Evolutionary conservation across 352 stramenopile species (phyloP).

Genomic region (Phytophthora brassicae): DNA sequence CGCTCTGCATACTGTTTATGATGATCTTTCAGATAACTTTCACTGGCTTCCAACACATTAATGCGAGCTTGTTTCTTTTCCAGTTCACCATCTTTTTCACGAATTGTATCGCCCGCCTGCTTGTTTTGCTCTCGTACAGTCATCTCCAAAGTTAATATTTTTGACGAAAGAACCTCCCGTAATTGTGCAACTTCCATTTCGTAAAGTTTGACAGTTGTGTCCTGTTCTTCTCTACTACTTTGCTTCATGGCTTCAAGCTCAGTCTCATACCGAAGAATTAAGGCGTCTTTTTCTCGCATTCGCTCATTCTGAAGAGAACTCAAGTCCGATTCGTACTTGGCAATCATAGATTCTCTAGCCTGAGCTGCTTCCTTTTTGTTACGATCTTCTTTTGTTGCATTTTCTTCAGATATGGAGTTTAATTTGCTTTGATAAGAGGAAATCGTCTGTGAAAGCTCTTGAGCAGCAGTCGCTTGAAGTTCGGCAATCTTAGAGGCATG

Average conservation of each 20-base stretch:
- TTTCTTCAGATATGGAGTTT: slow-evolving; percentile 2
- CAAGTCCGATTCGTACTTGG: slow-evolving; percentile 31
- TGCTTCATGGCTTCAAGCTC: slow-evolving; percentile 45
- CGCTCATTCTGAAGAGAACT: slow-evolving; percentile 26
- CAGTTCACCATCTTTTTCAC: slow-evolving; percentile 27
- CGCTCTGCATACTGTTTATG: slow-evolving; percentile 21
- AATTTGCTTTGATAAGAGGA: slow-evolving; percentile 27
- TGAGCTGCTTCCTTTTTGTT: slow-evolving; percentile 16
- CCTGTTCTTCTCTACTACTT: slow-evolving; percentile 37
- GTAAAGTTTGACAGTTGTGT: slow-evolving; percentile 28
- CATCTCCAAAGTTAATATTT: slow-evolving; percentile 48
- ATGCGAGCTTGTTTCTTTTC: slow-evolving; percentile 22
- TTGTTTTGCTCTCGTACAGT: slow-evolving; percentile 46
- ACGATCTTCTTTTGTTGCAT: slow-evolving; percentile 18
- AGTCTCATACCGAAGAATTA: slow-evolving; percentile 51
- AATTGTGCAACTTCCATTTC: slow-evolving; percentile 40
- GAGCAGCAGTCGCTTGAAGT: slow-evolving; percentile 15
- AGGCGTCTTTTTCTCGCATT: slow-evolving; percentile 18
- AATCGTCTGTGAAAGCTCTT: slow-evolving; percentile 30
- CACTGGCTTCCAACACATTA: slow-evolving; percentile 24
- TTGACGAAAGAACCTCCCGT: slow-evolving; percentile 44
- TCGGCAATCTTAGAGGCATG: slow-evolving; percentile 28
- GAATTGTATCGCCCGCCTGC: slow-evolving; percentile 25
- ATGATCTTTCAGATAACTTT: slow-evolving; percentile 15
- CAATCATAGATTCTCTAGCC: slow-evolving; percentile 20